Base-by-base conservation (phyloP, 83 land plant genomes). In the Picea abies region DNA sequence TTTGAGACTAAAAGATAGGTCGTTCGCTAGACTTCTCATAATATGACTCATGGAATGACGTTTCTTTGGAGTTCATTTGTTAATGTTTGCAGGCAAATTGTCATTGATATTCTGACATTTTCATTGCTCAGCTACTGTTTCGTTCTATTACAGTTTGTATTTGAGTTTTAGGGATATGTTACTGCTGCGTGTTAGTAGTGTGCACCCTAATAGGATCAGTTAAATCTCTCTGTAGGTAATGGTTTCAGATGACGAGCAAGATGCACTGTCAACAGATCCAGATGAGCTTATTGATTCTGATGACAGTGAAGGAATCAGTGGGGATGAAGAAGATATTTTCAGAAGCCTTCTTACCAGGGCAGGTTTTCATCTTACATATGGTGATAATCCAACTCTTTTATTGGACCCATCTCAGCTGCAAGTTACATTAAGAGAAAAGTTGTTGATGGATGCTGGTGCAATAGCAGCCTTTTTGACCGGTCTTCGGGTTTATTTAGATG, bases 321-420 rank as follows among this genome's bases (percentile, higher is more conserved):
- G 7, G 7, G 47, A 44, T 44, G 47, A 44, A 41, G 44, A 41
- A 32, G 0, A 32, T 32, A 32, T 32, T 32, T 32, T 32, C 1
- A 32, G 35, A 32, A 1, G 35, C 35, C 35, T 32, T 32, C 35
- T 32, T 32, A 1, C 35, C 35, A 1, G 1, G 80, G 86, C 91
- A 78, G 86, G 91, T 22, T 89, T 89, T 75, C 89, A 84, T 72
- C 78, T 89, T 77, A 86, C 86, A 84, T 86, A 86, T 84, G 91
- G 91, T 47, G 91, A 89, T 63, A 89, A 87, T 70, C 89, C 91
- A 5, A 84, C 88, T 14, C 86, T 86, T 44, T 83, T 86, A 20
- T 79, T 86, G 63, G 91, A 89, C 81, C 91, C 91, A 67, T 88
- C 90, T 44, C 90, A 88, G 63, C 80, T 86, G 32, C 90, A 88